Evolutionary conservation across 495 filamentous ascomycete species (phyloP).

Genomic region (Thozetella sp.): DNA sequence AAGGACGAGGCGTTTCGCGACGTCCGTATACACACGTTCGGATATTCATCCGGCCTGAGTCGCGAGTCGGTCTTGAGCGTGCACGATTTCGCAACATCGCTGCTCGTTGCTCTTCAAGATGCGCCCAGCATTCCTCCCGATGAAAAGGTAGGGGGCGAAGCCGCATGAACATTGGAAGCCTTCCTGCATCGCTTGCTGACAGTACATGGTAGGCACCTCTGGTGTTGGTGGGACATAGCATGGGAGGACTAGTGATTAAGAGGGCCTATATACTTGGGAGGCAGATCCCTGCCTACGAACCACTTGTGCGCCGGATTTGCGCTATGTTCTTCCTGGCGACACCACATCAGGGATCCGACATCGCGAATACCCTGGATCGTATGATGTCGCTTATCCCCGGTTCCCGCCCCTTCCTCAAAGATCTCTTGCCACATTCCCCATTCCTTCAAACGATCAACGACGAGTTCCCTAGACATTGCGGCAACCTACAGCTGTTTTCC

Average conservation of each 20-base stretch:
- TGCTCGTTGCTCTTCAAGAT: conserved; percentile 36
- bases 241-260: conserved; percentile 54
- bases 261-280: conserved; percentile 24
- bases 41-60: conserved; percentile 9
- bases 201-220: conserved; percentile 22
- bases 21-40: conserved; percentile 23
- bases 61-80: conserved; percentile 18
- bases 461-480: conserved; percentile 2
- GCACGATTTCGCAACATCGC: conserved; percentile 38
- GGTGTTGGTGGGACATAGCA: conserved; percentile 47
- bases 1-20: conserved; percentile 19
- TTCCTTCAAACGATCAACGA: conserved; percentile 4
- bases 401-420: conserved; percentile 12
- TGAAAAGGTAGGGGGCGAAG: conserved; percentile 4
- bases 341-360: conserved; percentile 47
- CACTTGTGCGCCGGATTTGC: conserved; percentile 27
- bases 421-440: conserved; percentile 11
- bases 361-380: conserved; percentile 32
- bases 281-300: conserved; percentile 15
- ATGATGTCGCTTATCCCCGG: conserved; percentile 1
- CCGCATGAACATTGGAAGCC: background rate
- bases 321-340: conserved; percentile 49
- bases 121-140: conserved; percentile 16
- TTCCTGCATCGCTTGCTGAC: too few relatives aligned
- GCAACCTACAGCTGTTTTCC: conserved; percentile 5